Evolutionary conservation across 1,139 yeast genomes (phyloP).

Genomic region (Kodamaea fungicola): DNA sequence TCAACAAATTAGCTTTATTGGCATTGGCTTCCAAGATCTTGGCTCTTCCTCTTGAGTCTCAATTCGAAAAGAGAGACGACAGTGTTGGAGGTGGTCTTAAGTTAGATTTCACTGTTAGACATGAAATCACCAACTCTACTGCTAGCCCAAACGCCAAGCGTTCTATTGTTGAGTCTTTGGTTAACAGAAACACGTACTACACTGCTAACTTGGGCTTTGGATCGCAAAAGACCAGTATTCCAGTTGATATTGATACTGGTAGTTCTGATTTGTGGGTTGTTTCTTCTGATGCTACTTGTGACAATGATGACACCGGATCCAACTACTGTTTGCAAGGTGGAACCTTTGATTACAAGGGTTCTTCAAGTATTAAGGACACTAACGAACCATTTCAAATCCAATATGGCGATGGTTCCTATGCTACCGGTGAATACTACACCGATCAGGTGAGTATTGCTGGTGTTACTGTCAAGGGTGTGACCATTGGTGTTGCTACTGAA

Average conservation of each 20-base stretch:
- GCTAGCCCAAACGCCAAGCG: neutral
- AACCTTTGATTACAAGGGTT: constrained; percentile 6
- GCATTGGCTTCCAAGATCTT: neutral
- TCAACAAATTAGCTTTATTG: constrained; percentile 1
- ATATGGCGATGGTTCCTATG: constrained; percentile 12
- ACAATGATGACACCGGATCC: constrained; percentile 2
- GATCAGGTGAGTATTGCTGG: constrained; percentile 7
- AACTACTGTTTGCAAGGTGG: constrained; percentile 8
- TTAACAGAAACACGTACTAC: constrained; percentile 4
- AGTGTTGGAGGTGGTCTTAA: constrained; percentile 2
- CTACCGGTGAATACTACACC: constrained; percentile 8
- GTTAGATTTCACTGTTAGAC: constrained; percentile 4
- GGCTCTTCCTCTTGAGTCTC: constrained; percentile 1
- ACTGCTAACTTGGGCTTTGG: constrained; percentile 8
- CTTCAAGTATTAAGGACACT: constrained; percentile 6
- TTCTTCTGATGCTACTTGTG: constrained; percentile 6
- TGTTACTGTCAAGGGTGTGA: constrained; percentile 5
- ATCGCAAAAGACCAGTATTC: constrained; percentile 7
- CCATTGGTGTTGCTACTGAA: constrained; percentile 14
- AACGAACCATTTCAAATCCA: constrained; percentile 7
- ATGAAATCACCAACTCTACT: neutral
- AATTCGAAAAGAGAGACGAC: constrained; percentile 1
- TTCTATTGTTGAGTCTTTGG: neutral
- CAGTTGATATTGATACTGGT: constrained; percentile 18
- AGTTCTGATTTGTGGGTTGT: constrained; percentile 19